Base-by-base conservation (phyloP, 441 rosid species). In the Adansonia gregorii region DNA sequence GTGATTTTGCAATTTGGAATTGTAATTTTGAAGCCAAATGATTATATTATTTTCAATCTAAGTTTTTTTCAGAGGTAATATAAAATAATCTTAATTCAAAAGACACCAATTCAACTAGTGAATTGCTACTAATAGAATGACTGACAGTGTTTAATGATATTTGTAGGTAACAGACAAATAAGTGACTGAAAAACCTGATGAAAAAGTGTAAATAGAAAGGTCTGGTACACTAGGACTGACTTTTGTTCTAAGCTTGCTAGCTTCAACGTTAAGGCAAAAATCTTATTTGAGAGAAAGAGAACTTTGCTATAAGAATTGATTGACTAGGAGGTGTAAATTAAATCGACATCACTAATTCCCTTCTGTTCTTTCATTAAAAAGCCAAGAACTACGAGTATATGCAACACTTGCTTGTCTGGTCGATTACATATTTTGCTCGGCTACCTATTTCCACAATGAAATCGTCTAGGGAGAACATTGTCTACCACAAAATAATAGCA, bases 241-340 rank as follows among this genome's bases (percentile, higher is more conserved):
- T 0, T 22, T 15, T 54, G 48, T 24, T 72, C 3, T 9, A 24
- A 45, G 71, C 8, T 74, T 58, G 41, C 41, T 35, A 35, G 31
- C 78, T 74, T 68, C 9, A 3, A 49, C 22, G 65, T 51, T 51
- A 79, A 67, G 58, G 8, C 49, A 35, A 73, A 63, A 49, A 31
- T 6, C 14, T 14, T 0, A 43, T 6, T 6, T 7, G 9, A 43
- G 2, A 43, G 46, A 1, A 43, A 7, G 19, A 43, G 9, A 43
- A 43, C 46, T 43, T 43, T 7, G 6, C 46, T 43, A 43, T 7
- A 43, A 67, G 27, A 43, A 41, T 35, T 4, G 6, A 35, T 4
- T 35, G 41, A 6, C 41, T 4, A 35, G 6, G 41, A 35, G 41
- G 6, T 35, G 20, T 31, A 35, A 35, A 35, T 5, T 63, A 31